Evolutionary conservation across 805 yeast genomes (phyloP).

Genomic region (Spathaspora gorwiae): DNA sequence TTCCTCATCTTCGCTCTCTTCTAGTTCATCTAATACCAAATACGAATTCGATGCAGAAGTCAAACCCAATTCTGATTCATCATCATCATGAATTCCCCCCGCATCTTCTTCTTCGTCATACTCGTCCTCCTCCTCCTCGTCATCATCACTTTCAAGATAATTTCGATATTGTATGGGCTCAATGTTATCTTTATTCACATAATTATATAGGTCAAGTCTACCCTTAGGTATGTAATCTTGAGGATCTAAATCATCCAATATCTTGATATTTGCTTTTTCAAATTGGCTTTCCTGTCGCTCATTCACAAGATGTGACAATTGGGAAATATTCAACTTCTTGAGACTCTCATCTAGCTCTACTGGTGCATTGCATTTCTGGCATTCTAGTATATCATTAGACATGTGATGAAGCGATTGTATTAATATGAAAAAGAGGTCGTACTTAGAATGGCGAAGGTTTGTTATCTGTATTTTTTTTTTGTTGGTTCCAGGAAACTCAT

Average conservation of each 20-base stretch:
- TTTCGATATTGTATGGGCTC: conserved; percentile 22
- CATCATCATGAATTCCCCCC: conserved; percentile 1
- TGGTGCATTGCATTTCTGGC: conserved; percentile 64
- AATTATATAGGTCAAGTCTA: conserved; percentile 31
- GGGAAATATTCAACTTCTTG: conserved; percentile 48
- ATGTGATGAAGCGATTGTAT: neutral
- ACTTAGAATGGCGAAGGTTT: neutral
- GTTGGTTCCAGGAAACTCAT: neutral
- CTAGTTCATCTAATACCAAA: conserved; percentile 5
- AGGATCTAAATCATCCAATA: conserved; percentile 21
- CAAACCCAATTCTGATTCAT: neutral
- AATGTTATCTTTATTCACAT: conserved; percentile 18
- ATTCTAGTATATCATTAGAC: conserved; percentile 20
- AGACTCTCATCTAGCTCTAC: conserved; percentile 54
- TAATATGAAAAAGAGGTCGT: neutral
- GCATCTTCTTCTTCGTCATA: conserved; percentile 11
- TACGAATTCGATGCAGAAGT: conserved; percentile 7
- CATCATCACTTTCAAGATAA: conserved; percentile 27
- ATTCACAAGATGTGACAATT: conserved; percentile 47
- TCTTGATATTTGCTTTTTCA: conserved; percentile 8
- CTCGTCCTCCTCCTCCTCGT: conserved; percentile 12
- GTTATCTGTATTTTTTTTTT: neutral
- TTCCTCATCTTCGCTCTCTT: conserved; percentile 3
- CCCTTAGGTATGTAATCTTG: conserved; percentile 34
- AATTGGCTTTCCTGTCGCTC: conserved; percentile 16